Evolutionary conservation across 2,329 filamentous ascomycete genomes (phyloP).

Genomic region (Clonostachys rhizophaga): DNA sequence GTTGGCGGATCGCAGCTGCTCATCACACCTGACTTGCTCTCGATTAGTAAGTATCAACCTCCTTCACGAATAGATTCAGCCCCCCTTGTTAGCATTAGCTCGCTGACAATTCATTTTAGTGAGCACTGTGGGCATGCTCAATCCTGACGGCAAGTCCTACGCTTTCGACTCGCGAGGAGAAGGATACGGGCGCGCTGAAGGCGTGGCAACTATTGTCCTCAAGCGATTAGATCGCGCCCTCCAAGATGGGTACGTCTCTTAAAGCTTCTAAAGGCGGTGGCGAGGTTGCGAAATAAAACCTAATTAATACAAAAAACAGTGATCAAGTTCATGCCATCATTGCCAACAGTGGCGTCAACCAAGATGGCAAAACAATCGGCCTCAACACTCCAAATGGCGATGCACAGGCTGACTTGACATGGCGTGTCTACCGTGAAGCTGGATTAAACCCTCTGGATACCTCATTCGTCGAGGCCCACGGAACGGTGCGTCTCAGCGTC

Average conservation of each 20-base stretch:
- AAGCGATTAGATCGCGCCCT: conserved; percentile 55
- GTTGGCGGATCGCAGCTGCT: conserved; percentile 32
- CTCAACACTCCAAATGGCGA: conserved; percentile 33
- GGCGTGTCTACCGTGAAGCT: conserved; percentile 24
- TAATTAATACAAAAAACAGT: too few relatives aligned
- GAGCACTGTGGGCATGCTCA: conserved; percentile 28
- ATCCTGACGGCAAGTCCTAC: conserved; percentile 41
- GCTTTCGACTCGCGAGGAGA: conserved; percentile 54
- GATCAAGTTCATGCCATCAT: conserved; percentile 43
- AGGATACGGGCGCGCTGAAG: conserved; percentile 63
- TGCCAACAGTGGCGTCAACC: conserved; percentile 35
- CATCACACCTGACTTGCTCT: conserved; percentile 6
- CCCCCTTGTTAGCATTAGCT: too few relatives aligned
- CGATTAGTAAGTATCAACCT: too few relatives aligned
- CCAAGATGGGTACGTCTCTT: conserved; percentile 39
- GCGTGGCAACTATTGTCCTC: conserved; percentile 52
- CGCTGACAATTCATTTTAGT: too few relatives aligned
- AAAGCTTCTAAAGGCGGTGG: conserved; percentile 17
- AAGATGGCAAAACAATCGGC: conserved; percentile 10
- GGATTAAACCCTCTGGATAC: conserved; percentile 21
- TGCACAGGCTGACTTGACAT: conserved; percentile 32
- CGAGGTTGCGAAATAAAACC: too few relatives aligned
- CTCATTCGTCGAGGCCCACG: conserved; percentile 37
- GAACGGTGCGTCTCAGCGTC: conserved; percentile 12
- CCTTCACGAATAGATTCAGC: too few relatives aligned